These are phyloP conservation scores for Fusarium redolens DNA, from an alignment of 2,329 filamentous ascomycete species.

Conservation along the genomic window DNA sequence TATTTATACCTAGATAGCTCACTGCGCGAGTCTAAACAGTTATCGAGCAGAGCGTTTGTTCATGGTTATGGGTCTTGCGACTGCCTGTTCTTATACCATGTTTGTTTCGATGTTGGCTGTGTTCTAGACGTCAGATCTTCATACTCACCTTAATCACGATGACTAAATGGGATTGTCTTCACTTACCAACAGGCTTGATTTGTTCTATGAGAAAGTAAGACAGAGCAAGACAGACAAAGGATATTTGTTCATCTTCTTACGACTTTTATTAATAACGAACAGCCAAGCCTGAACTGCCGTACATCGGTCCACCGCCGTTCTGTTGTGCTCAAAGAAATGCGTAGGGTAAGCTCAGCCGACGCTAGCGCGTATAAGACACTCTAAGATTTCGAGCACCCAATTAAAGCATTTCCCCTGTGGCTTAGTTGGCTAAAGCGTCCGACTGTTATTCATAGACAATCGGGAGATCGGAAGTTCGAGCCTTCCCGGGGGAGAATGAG, in stretches of 20 bases:
- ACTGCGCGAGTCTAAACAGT: too few relatives aligned
- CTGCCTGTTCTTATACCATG: too few relatives aligned
- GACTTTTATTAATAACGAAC: rapidly evolving
- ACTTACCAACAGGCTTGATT: too few relatives aligned
- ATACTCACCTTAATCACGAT: too few relatives aligned
- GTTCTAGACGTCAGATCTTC: too few relatives aligned
- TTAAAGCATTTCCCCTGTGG: conserved; percentile 32
- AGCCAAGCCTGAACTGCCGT: rapidly evolving
- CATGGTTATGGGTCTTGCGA: too few relatives aligned
- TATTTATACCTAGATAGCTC: rapidly evolving
- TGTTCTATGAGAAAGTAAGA: too few relatives aligned
- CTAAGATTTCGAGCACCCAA: not conserved
- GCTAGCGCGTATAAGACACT: rapidly evolving
- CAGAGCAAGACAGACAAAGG: not conserved
- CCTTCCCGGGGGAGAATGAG: conserved; percentile 43
- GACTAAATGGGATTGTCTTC: too few relatives aligned
- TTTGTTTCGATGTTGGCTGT: too few relatives aligned
- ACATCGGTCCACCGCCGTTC: not conserved
- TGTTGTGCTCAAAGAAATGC: not conserved
- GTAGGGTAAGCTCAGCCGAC: rapidly evolving
- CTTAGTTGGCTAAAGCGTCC: conserved; percentile 44
- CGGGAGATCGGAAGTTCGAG: conserved; percentile 47
- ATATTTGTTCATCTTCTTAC: not conserved
- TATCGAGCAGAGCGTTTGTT: too few relatives aligned
- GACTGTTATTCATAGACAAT: conserved; percentile 42